Conservation (phyloP, 1,284 basidiomycete genomes). For the Trametes pubescens region DNA sequence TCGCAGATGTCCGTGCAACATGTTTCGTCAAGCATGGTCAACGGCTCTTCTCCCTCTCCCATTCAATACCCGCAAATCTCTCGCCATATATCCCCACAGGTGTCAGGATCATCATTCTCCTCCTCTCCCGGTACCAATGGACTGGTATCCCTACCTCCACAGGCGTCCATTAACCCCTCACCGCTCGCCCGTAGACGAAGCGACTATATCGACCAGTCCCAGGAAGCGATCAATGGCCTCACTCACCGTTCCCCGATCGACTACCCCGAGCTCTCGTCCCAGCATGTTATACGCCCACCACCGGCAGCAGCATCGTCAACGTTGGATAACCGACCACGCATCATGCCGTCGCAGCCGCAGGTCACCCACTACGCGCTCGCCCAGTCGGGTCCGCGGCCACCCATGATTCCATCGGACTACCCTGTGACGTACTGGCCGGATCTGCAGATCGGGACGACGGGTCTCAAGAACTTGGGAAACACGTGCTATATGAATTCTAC, state of each 20-base stretch:
- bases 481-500: slow-evolving; percentile 99
- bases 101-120: slow-evolving; percentile 47
- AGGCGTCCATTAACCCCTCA: slow-evolving; percentile 81
- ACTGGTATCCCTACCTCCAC: slow-evolving; percentile 70
- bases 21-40: slow-evolving; percentile 44
- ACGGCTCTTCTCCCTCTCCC: slow-evolving; percentile 42
- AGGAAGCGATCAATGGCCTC: slow-evolving; percentile 68
- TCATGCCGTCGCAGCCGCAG: slow-evolving; percentile 40
- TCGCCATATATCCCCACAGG: slow-evolving; percentile 45
- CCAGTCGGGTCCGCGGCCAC: slow-evolving; percentile 54
- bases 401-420: slow-evolving; percentile 74
- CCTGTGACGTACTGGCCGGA: slow-evolving; percentile 85
- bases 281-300: slow-evolving; percentile 77
- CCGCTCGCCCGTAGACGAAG: slow-evolving; percentile 75
- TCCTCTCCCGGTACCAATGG: slow-evolving; percentile 44
- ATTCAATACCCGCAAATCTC: slow-evolving; percentile 58
- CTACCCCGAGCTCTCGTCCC: slow-evolving; percentile 76
- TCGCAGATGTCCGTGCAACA: slow-evolving; percentile 43
- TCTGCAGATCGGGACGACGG: slow-evolving; percentile 81
- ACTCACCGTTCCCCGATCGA: slow-evolving; percentile 66
- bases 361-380: slow-evolving; percentile 40
- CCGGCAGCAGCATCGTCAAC: slow-evolving; percentile 74
- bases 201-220: slow-evolving; percentile 82
- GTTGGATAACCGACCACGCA: slow-evolving; percentile 67
- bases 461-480: slow-evolving; percentile 96